Percentiles rank a stretch among this genome's conserved stretches.
phyloP scores from a whole-genome alignment of 176 grass and related monocot species.

The Lolium multiflorum region DNA sequence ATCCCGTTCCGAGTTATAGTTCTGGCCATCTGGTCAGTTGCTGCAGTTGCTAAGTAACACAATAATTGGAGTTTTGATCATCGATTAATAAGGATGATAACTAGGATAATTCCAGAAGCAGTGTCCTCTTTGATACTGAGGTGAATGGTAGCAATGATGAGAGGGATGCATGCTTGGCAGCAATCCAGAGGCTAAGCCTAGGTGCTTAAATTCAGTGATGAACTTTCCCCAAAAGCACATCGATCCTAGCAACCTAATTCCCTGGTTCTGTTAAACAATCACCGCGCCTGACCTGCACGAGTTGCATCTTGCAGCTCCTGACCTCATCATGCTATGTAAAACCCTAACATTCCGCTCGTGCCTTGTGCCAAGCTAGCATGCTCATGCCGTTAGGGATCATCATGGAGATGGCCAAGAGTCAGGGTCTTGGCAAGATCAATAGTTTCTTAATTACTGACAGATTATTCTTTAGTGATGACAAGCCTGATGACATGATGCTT shows the following conservation, averaged over 20 bases:
- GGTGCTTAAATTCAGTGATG: slow-evolving; percentile 66
- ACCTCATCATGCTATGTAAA: slow-evolving; percentile 51
- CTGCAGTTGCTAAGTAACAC: background rate
- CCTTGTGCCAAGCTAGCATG: slow-evolving; percentile 44
- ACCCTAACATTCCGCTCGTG: slow-evolving; percentile 48
- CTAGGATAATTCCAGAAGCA: background rate
- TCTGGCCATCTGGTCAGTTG: background rate
- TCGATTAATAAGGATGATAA: background rate
- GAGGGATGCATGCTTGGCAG: slow-evolving; percentile 55
- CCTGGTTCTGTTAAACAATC: slow-evolving; percentile 45
- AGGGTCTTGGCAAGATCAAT: slow-evolving; percentile 27
- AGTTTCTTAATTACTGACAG: slow-evolving; percentile 41
- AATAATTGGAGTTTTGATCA: background rate
- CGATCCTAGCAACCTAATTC: slow-evolving; percentile 40
- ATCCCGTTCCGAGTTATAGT: background rate
- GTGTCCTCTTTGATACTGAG: background rate
- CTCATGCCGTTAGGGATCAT: slow-evolving; percentile 53
- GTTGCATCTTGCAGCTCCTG: slow-evolving; percentile 29
- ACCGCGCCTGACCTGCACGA: slow-evolving; percentile 16
- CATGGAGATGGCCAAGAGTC: slow-evolving; percentile 39
- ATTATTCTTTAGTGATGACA: slow-evolving; percentile 25
- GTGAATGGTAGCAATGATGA: slow-evolving; percentile 45
- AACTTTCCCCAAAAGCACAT: slow-evolving; percentile 54
- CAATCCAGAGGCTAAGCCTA: slow-evolving; percentile 59
- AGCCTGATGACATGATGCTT: slow-evolving; percentile 33